A percentile compares a stretch with the other conserved stretches of the same genome.
Evolutionary conservation across 2,329 filamentous ascomycete species (phyloP).

Genomic region (Atkinsonella hypoxylon): DNA sequence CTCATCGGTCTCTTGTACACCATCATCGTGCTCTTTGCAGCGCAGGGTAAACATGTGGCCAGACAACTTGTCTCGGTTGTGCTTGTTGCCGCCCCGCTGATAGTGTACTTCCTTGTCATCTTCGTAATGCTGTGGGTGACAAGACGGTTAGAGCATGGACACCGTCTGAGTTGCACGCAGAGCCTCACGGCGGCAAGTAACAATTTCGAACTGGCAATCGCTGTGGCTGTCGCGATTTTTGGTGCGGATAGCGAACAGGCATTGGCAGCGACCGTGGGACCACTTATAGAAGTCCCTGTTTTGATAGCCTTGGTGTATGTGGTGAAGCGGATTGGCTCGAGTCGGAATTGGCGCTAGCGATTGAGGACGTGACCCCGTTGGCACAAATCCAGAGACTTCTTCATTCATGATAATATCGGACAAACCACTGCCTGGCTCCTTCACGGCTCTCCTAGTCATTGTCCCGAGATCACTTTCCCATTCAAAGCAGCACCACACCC

Average conservation of each 20-base stretch:
- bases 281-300: slow-evolving; percentile 78
- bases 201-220: slow-evolving; percentile 87
- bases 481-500: no score
- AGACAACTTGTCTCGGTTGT: slow-evolving; percentile 76
- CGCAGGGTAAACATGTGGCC: slow-evolving; percentile 64
- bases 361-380: background rate
- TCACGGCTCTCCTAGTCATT: no score
- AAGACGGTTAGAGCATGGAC: slow-evolving; percentile 59
- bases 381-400: background rate
- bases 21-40: slow-evolving; percentile 75
- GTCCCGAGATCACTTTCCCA: no score
- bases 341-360: slow-evolving; percentile 3
- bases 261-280: slow-evolving; percentile 71
- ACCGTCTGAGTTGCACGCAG: slow-evolving; percentile 59
- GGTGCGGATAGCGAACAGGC: slow-evolving; percentile 70
- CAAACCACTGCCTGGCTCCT: background rate
- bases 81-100: slow-evolving; percentile 65
- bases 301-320: slow-evolving; percentile 67
- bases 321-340: slow-evolving; percentile 4
- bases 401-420: background rate
- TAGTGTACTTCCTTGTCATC: slow-evolving; percentile 69
- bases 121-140: slow-evolving; percentile 54
- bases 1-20: slow-evolving; percentile 79
- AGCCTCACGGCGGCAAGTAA: slow-evolving; percentile 87
- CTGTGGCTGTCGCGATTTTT: slow-evolving; percentile 72